These are phyloP conservation scores for Mortierella sp. DNA, from an alignment of 371 early-diverging fungal genomes.

Conservation along the genomic window DNA sequence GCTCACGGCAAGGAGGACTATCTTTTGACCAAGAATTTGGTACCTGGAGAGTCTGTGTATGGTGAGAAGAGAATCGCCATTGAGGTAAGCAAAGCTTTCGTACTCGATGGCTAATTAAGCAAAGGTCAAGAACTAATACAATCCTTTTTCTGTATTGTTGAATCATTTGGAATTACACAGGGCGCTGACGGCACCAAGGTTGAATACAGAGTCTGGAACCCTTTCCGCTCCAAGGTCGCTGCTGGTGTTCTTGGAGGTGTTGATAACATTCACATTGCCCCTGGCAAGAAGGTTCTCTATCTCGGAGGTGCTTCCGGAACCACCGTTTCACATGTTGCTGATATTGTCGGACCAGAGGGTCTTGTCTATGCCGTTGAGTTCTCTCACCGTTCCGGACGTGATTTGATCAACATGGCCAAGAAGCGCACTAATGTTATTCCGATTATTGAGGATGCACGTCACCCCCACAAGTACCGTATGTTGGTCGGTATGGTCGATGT, in stretches of 20 bases:
- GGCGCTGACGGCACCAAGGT: constrained; percentile 96
- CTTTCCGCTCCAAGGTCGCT: constrained; percentile 99
- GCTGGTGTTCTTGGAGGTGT: constrained; percentile 99
- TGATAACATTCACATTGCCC: constrained; percentile 97
- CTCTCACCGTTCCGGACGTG: constrained; percentile 99
- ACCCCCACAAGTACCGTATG: constrained; percentile 99
- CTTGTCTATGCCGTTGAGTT: constrained; percentile 99
- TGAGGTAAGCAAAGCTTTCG: constrained; percentile 59
- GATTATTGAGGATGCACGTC: constrained; percentile 99
- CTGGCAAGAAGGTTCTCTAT: constrained; percentile 99
- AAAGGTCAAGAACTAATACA: no score
- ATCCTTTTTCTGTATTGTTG: background rate
- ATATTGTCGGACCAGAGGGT: constrained; percentile 99
- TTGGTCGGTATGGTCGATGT: constrained; percentile 99
- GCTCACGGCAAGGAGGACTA: constrained; percentile 99
- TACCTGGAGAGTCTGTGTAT: constrained; percentile 99
- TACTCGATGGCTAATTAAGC: background rate
- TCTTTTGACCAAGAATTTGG: constrained; percentile 98
- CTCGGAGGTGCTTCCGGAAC: constrained; percentile 99
- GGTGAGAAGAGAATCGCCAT: constrained; percentile 99
- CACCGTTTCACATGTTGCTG: constrained; percentile 99
- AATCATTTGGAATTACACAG: background rate
- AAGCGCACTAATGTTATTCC: constrained; percentile 99
- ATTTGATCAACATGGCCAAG: constrained; percentile 99
- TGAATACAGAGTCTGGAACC: constrained; percentile 99